A percentile compares a stretch with the other conserved stretches of the same genome.
These are phyloP conservation scores for Amauroascus niger DNA, from an alignment of 2,329 filamentous ascomycete genomes.

Conservation along the genomic window DNA sequence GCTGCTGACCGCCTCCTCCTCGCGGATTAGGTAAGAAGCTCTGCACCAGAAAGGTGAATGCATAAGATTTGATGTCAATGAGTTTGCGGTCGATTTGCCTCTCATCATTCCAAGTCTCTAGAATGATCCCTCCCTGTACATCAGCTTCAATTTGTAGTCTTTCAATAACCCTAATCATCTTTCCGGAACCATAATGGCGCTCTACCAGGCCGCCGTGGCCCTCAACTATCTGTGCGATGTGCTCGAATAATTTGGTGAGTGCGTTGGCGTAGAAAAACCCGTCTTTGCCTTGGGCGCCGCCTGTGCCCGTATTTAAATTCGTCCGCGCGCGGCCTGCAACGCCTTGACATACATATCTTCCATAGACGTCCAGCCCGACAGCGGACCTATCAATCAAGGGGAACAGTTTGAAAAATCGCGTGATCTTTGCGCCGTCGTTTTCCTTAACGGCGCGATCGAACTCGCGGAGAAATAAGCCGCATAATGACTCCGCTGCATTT, in stretches of 20 bases:
- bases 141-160: slow-evolving; percentile 88
- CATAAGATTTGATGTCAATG: slow-evolving; percentile 94
- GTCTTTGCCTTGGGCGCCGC: slow-evolving; percentile 55
- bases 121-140: slow-evolving; percentile 86
- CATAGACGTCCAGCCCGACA: slow-evolving; percentile 87
- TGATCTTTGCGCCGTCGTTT: slow-evolving; percentile 80
- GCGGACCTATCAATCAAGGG: slow-evolving; percentile 83
- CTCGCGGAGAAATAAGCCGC: slow-evolving; percentile 80
- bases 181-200: slow-evolving; percentile 81
- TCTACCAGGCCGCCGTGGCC: slow-evolving; percentile 84
- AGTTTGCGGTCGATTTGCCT: slow-evolving; percentile 72
- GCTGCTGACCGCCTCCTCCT: slow-evolving; percentile 51
- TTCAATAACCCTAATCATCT: slow-evolving; percentile 92
- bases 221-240: slow-evolving; percentile 94
- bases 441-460: slow-evolving; percentile 86
- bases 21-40: slow-evolving; percentile 73
- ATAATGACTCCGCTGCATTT: slow-evolving; percentile 78
- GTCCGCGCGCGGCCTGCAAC: slow-evolving; percentile 74
- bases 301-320: slow-evolving; percentile 62
- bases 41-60: slow-evolving; percentile 92
- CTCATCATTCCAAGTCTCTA: slow-evolving; percentile 94
- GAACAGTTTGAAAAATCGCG: slow-evolving; percentile 95
- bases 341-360: slow-evolving; percentile 88
- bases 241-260: slow-evolving; percentile 86
- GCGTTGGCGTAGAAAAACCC: slow-evolving; percentile 86